Evolutionary conservation across 331 rosid genomes (phyloP), one percentile per base, ranked within the genome.

Genomic region (Rhamnella rubrinervis): DNA sequence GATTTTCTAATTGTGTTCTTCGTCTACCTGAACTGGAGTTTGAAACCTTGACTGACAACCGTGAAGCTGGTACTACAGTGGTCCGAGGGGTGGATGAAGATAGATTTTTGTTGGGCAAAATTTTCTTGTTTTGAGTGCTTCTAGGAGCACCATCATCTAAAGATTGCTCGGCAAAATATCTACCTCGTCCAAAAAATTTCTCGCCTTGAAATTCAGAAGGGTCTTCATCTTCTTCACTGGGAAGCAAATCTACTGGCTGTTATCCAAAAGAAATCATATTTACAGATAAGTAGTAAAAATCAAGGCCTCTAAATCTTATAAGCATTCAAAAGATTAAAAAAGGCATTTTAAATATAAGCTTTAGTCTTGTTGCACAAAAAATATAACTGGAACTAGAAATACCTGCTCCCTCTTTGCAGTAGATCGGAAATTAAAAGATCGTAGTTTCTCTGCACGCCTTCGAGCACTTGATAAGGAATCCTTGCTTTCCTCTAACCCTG

Each of bases 361-460:
- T 59, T 65, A 70, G 72, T 70, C 73, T 64, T 65, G 16, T 65
- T 70, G 47, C 66, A 71, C 20, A 72, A 61, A 71, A 68, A 67
- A 55, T 66, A 78, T 28, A 51, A 55, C 68, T 37, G 50, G 67
- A 77, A 70, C 25, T 64, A 55, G 11, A 25, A 58, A 40, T 87
- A 95, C 99, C 97, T 95, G 97, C 67, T 88, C 93, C 74, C 75
- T 77, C 79, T 86, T 91, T 11, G 65, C 61, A 79, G 77, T 81
- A 70, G 91, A 82, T 74, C 77, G 80, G 26, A 65, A 39, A 75
- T 79, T 95, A 81, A 86, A 86, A 73, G 90, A 79, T 82, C 83
- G 76, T 66, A 86, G 86, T 83, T 86, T 95, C 79, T 87, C 99
- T 3, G 89, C 88, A 18, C 71, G 86, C 63, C 73, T 75, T 58